Percentiles rank a stretch among this genome's conserved stretches.
These are phyloP conservation scores for Microdochium bolleyi DNA, from an alignment of 2,329 filamentous ascomycete species.

Conservation along the genomic window DNA sequence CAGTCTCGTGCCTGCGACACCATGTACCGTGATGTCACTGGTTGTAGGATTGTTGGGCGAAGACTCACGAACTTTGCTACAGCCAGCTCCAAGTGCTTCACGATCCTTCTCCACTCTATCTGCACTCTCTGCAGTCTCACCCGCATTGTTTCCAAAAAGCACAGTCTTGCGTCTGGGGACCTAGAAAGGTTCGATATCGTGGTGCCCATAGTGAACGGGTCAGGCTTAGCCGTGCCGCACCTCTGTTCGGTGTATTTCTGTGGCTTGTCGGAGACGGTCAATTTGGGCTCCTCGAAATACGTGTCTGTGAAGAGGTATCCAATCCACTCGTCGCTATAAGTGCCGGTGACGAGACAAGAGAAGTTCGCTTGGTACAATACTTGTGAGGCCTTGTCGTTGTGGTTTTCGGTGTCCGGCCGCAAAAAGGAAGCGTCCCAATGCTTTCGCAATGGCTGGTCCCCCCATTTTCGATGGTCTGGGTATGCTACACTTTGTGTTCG, in stretches of 20 bases:
- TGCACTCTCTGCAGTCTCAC: not conserved
- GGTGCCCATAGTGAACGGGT: not conserved
- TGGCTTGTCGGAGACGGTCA: not conserved
- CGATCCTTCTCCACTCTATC: not conserved
- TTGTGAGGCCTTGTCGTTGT: not conserved
- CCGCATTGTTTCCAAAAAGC: not conserved
- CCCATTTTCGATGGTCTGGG: not conserved
- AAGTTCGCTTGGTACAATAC: not conserved
- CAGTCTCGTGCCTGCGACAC: not conserved
- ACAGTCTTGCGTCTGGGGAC: not conserved
- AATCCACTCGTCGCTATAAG: not conserved
- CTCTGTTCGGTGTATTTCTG: not conserved
- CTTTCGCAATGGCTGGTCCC: not conserved
- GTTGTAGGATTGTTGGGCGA: not conserved
- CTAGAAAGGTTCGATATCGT: not conserved
- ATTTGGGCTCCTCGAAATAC: not conserved
- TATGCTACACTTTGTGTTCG: not conserved
- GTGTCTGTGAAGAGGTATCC: not conserved
- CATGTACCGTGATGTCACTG: not conserved
- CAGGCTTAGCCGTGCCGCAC: not conserved
- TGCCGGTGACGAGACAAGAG: not conserved
- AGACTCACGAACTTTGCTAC: not conserved
- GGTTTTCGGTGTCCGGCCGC: not conserved
- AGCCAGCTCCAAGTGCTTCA: not conserved
- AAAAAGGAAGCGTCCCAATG: not conserved